These are phyloP conservation scores for Lyophyllum atratum DNA, from an alignment of 768 basidiomycete genomes.

Conservation along the genomic window DNA sequence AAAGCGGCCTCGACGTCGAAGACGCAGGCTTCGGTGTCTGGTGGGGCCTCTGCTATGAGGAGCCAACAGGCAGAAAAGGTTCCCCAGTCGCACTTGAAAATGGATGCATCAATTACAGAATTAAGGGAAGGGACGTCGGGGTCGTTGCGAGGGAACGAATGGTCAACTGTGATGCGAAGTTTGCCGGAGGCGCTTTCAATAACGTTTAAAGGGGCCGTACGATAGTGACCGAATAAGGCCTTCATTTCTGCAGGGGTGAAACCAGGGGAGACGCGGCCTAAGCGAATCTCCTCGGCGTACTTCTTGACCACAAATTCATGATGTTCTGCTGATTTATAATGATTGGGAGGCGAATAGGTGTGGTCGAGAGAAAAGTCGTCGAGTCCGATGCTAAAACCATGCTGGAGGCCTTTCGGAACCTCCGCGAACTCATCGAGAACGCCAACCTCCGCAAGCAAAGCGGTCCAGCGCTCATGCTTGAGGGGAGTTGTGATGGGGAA, in stretches of 20 bases:
- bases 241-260: neutral
- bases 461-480: constrained; percentile 11
- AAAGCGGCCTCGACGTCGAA: neutral
- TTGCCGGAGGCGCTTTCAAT: neutral
- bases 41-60: neutral
- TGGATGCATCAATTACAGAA: neutral
- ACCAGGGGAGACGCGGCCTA: neutral
- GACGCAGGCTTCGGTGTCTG: neutral
- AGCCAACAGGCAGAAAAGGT: neutral
- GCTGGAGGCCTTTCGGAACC: neutral
- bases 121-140: neutral
- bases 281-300: neutral
- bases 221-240: neutral
- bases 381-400: neutral
- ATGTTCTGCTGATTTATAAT: neutral
- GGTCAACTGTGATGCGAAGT: neutral
- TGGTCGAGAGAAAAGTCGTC: neutral
- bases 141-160: neutral
- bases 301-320: neutral
- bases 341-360: constrained; percentile 1
- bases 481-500: constrained; percentile 20
- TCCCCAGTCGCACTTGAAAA: neutral
- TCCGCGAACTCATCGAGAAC: neutral
- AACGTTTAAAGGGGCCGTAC: neutral
- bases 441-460: neutral